phyloP scores from a whole-genome alignment of 179 eudicot species.

The Actinidia chinensis region DNA sequence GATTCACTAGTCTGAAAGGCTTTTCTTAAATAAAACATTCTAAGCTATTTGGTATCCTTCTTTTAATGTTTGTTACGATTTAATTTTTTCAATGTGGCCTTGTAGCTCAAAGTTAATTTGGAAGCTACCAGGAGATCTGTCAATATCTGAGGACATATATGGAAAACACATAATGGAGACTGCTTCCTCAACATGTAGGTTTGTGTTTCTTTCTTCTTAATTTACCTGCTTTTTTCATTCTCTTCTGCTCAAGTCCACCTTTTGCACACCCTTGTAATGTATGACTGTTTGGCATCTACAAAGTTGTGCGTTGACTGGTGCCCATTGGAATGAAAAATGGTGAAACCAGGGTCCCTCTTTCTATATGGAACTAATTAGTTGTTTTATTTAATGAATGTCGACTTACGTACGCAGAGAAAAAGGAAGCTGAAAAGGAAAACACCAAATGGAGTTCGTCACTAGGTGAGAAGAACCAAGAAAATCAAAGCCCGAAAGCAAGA shows the following conservation, averaged over 20 bases:
- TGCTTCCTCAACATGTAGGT: slow-evolving; percentile 85
- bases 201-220: slow-evolving; percentile 28
- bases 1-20: neutral
- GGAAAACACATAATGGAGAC: slow-evolving; percentile 96
- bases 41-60: neutral
- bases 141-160: slow-evolving; percentile 93
- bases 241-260: neutral
- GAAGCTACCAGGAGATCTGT: slow-evolving; percentile 72
- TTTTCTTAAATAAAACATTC: neutral
- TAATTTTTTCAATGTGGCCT: neutral
- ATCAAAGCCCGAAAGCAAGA: slow-evolving; percentile 29
- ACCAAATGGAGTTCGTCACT: slow-evolving; percentile 32
- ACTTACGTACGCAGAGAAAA: slow-evolving; percentile 54
- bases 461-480: slow-evolving; percentile 27
- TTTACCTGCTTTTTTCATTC: slow-evolving; percentile 9
- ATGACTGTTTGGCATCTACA: neutral
- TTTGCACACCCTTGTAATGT: neutral
- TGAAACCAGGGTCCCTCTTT: neutral
- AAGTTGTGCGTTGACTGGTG: neutral
- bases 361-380: neutral
- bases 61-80: neutral
- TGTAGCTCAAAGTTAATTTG: slow-evolving; percentile 76
- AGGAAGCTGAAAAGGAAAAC: slow-evolving; percentile 56
- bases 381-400: neutral
- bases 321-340: neutral